Evolutionary conservation across 2,329 filamentous ascomycete species (phyloP), one percentile per base, ranked within the genome.

Genomic region (Alternaria hordeiaustralica): DNA sequence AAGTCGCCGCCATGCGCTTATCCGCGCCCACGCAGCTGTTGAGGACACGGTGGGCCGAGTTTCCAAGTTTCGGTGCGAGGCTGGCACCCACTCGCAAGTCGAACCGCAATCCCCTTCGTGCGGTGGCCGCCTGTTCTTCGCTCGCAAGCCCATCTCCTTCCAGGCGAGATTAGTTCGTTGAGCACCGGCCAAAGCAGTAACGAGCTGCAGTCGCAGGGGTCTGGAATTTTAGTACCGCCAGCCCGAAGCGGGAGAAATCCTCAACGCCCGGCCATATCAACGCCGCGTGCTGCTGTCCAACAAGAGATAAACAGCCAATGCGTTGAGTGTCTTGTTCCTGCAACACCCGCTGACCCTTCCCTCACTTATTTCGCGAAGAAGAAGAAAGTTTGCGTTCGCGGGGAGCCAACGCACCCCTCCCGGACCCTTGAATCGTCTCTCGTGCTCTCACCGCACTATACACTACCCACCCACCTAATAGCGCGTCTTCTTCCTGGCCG

Each of bases 301-400:
- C 68, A 65, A 72, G 68, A 65, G 70, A 77, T 76, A 75, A 71
- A 69, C 71, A 68, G 71, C 71, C 72, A 72, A 76, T 77, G 76
- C 72, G 71, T 75, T 74, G 75, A 71, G 69, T 59, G 63, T 50
- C 59, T 36, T 60, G 60, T 69, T 63, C 66, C 69, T 72, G 45
- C 53, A 65, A 62, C 63, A 60, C 59, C 71, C 69, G 66, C 61
- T 36, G 67, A 63, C 59, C 57, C 58, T 65, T 56, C 62, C 21
- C 56, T 60, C 55, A 41, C n/a, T 55, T 41, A 59, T 9, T 64
- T 36, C 45, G n/a, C 23, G 20, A 15, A n/a, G 33, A 43, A 26
- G 20, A 36, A 58, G 61, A 63, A 53, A 15, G 18, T 47, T 66
- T 61, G 60, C 54, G 23, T 61, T 45, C 60, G 50, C 61, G 60